phyloP scores from a whole-genome alignment of 108 stramenopile genomes.

The Nitzschia putrida region DNA sequence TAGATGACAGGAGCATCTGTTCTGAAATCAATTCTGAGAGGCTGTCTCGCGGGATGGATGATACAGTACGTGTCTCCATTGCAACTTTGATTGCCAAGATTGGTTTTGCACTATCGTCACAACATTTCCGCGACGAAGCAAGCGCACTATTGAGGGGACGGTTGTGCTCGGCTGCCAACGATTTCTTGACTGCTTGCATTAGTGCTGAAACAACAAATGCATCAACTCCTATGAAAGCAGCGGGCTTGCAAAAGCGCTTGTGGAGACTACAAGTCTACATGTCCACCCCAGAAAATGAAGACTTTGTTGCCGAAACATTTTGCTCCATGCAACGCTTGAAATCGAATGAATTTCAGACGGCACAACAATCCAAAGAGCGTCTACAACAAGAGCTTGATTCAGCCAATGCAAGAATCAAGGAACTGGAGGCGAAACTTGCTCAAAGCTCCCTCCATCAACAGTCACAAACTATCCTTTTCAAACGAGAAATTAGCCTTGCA shows the following conservation, averaged over 20 bases:
- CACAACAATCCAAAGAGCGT: background rate
- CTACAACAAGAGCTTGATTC: slow-evolving; percentile 1
- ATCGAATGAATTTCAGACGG: background rate
- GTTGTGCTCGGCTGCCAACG: slow-evolving; percentile 21
- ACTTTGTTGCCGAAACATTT: slow-evolving; percentile 24
- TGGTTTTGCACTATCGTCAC: slow-evolving; percentile 16
- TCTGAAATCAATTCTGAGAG: slow-evolving; percentile 27
- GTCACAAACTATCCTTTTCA: slow-evolving; percentile 17
- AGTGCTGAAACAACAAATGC: too few relatives aligned
- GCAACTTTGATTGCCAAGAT: slow-evolving; percentile 27
- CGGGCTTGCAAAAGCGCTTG: slow-evolving; percentile 7
- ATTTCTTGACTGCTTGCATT: slow-evolving; percentile 8
- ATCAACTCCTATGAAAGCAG: background rate
- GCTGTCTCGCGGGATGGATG: slow-evolving; percentile 13
- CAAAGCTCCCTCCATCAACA: background rate
- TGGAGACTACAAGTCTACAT: slow-evolving; percentile 20
- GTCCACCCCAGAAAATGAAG: slow-evolving; percentile 35
- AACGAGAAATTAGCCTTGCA: slow-evolving; percentile 24
- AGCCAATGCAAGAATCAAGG: slow-evolving; percentile 6
- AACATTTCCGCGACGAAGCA: slow-evolving; percentile 13
- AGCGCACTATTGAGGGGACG: slow-evolving; percentile 23
- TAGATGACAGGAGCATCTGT: slow-evolving; percentile 38
- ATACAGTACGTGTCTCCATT: slow-evolving; percentile 25
- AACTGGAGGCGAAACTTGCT: slow-evolving; percentile 13
- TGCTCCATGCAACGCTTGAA: slow-evolving; percentile 4